Evolutionary conservation across 139 green algal species (phyloP).

Genomic region (Choricystis sp.): DNA sequence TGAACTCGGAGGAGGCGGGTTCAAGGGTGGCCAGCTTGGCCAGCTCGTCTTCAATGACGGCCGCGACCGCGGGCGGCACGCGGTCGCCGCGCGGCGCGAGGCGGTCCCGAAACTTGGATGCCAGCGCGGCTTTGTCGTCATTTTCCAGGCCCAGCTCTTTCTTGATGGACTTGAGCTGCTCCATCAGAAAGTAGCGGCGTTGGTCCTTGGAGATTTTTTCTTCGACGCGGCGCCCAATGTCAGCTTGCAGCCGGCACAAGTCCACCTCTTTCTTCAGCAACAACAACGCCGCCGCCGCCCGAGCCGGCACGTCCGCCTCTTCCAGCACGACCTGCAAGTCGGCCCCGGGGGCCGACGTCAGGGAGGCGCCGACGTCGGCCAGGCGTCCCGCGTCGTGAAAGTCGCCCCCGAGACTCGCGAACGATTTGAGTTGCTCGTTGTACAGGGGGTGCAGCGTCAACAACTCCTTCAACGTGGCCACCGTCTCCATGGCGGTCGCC

Average conservation of each 20-base stretch:
- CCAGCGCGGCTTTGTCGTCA: constrained; percentile 86
- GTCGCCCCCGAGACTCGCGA: constrained; percentile 32
- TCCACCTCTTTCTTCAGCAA: constrained; percentile 97
- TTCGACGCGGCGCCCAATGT: constrained; percentile 85
- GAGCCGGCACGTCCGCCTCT: constrained; percentile 50
- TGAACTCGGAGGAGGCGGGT: constrained; percentile 81
- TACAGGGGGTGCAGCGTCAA: constrained; percentile 88
- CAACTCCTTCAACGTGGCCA: constrained; percentile 87
- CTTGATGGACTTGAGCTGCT: constrained; percentile 95
- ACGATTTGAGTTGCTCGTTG: constrained; percentile 79
- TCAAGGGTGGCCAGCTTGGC: constrained; percentile 79
- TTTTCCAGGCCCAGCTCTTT: constrained; percentile 93
- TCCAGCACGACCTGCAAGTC: constrained; percentile 73
- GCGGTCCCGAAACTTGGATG: constrained; percentile 52
- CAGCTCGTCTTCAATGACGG: constrained; percentile 80
- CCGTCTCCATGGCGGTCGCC: constrained; percentile 85
- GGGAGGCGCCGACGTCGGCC: constrained; percentile 71
- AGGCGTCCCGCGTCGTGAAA: constrained; percentile 79
- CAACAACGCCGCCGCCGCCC: constrained; percentile 37
- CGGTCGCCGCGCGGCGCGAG: constrained; percentile 15
- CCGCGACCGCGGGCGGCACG: constrained; percentile 18
- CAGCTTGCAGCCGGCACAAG: constrained; percentile 77
- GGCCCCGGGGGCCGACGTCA: constrained; percentile 67
- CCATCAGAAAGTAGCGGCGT: constrained; percentile 90
- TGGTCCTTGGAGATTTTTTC: constrained; percentile 94